These are phyloP conservation scores for Solanum pennellii DNA, from an alignment of 257 asterid species.

Conservation along the genomic window DNA sequence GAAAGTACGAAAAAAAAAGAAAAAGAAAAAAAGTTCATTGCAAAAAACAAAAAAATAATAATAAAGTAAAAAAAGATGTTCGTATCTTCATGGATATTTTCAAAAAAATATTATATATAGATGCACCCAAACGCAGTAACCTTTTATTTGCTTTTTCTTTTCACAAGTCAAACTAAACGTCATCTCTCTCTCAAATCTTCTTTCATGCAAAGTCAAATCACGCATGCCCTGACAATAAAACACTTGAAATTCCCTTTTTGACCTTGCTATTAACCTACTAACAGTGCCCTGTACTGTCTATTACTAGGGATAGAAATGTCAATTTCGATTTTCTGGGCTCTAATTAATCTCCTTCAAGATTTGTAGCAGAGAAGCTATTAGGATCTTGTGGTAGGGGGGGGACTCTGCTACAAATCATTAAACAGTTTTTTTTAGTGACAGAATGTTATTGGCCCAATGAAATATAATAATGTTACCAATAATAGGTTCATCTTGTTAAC, in stretches of 20 bases:
- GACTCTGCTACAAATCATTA: neutral
- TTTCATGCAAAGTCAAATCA: constrained; percentile 1
- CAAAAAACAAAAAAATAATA: neutral
- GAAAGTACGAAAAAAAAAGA: neutral
- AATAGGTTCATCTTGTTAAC: neutral
- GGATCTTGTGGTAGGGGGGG: neutral
- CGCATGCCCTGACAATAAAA: constrained; percentile 1
- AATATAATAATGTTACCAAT: neutral
- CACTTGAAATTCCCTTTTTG: neutral
- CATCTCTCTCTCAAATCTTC: neutral
- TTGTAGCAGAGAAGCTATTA: neutral
- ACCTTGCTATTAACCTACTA: neutral
- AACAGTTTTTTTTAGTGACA: neutral
- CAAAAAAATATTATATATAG: neutral
- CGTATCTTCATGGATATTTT: neutral
- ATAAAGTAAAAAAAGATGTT: neutral
- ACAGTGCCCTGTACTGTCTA: neutral
- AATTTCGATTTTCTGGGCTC: neutral
- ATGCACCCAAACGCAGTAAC: neutral
- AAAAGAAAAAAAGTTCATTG: neutral
- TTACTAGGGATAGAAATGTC: neutral
- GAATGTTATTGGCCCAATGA: neutral
- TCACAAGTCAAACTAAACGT: neutral
- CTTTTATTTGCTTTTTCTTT: neutral
- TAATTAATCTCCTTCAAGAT: neutral